Evolutionary conservation across 257 asterid species (phyloP).

Genomic region (Scutellaria barbata): DNA sequence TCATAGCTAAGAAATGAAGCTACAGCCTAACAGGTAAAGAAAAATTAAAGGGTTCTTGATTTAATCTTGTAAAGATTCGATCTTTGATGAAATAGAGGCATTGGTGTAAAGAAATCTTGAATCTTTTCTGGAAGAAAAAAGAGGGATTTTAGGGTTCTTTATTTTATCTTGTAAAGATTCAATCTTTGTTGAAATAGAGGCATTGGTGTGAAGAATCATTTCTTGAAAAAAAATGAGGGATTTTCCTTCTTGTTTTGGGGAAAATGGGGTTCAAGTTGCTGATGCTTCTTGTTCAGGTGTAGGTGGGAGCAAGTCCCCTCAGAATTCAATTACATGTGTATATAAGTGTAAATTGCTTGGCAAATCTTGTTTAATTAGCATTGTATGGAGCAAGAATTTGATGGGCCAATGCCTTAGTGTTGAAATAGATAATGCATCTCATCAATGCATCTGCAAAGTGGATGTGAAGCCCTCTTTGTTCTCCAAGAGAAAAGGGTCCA

Average conservation of each 20-base stretch:
- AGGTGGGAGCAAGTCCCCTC: constrained; percentile 56
- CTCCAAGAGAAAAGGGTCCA: constrained; percentile 89
- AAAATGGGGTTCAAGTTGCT: constrained; percentile 94
- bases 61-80: constrained; percentile 36
- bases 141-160: constrained; percentile 37
- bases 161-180: constrained; percentile 37
- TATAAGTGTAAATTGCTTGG: constrained; percentile 74
- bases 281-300: constrained; percentile 83
- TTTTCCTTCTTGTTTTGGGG: constrained; percentile 96
- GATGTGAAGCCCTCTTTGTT: constrained; percentile 90
- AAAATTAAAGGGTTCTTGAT: constrained; percentile 37
- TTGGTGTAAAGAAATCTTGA: constrained; percentile 25
- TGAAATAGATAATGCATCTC: constrained; percentile 81
- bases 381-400: constrained; percentile 85
- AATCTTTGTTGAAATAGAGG: too few relatives aligned
- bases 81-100: too few relatives aligned
- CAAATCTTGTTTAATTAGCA: constrained; percentile 63
- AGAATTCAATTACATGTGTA: constrained; percentile 70
- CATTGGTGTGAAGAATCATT: constrained; percentile 23
- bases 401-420: constrained; percentile 88
- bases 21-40: neutral
- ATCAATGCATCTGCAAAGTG: constrained; percentile 71
- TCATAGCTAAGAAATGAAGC: constrained; percentile 26
- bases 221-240: constrained; percentile 69
- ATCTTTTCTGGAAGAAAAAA: constrained; percentile 38